These are phyloP conservation scores for Nissolia schottii DNA, from an alignment of 306 rosid species.

Conservation along the genomic window DNA sequence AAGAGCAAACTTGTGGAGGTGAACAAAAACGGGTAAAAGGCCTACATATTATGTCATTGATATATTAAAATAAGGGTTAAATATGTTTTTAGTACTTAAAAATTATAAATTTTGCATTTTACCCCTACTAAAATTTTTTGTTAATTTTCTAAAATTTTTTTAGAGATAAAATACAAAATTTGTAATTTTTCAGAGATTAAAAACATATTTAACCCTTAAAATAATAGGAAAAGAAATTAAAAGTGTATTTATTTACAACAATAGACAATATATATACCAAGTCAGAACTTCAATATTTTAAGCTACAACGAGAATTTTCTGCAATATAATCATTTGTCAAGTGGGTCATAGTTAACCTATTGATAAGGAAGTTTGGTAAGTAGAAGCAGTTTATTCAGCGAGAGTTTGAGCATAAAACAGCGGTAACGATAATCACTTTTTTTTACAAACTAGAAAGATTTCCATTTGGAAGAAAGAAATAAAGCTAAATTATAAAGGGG, in stretches of 20 bases:
- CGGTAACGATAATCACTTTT: neutral
- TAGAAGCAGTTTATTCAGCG: constrained; percentile 1
- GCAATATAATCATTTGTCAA: neutral
- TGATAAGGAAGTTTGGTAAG: neutral
- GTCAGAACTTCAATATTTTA: neutral
- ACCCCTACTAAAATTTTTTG: no score
- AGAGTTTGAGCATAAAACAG: neutral
- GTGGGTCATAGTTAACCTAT: neutral
- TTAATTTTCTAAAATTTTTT: no score
- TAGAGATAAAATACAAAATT: no score
- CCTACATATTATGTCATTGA: neutral
- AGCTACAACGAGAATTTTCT: neutral
- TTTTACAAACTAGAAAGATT: neutral
- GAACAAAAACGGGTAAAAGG: neutral
- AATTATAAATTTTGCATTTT: no score
- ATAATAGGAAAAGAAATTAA: neutral
- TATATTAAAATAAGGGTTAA: neutral
- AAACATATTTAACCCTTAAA: no score
- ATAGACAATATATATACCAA: neutral
- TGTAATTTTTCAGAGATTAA: no score
- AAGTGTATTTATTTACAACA: no score
- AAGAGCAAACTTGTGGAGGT: neutral
- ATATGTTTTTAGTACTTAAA: no score
- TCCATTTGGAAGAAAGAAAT: neutral
- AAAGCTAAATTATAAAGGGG: neutral